phyloP scores from a whole-genome alignment of 306 rosid species.

The Prunus mongolica region DNA sequence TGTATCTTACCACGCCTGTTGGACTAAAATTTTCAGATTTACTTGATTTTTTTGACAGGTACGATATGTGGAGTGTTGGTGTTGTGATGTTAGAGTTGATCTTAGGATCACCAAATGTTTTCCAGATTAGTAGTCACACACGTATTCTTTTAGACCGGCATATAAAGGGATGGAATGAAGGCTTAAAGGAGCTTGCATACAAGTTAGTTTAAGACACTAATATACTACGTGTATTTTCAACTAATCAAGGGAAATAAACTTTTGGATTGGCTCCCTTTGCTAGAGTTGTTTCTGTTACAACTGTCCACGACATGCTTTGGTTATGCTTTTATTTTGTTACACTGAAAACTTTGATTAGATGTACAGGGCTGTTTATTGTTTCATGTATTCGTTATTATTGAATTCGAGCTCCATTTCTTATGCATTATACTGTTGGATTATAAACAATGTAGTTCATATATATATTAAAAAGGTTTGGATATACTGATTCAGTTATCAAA shows the following conservation, averaged over 20 bases:
- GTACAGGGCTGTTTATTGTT: background rate
- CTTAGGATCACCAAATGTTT: conserved; percentile 81
- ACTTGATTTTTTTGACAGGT: conserved; percentile 45
- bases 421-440: background rate
- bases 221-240: background rate
- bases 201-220: conserved; percentile 51
- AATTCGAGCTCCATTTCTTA: background rate
- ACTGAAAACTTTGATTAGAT: background rate
- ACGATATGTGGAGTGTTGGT: conserved; percentile 98
- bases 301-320: background rate
- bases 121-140: conserved; percentile 71
- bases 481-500: background rate
- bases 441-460: background rate
- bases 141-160: conserved; percentile 79
- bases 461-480: too few relatives aligned
- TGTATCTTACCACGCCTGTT: background rate
- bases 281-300: conserved; percentile 1
- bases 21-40: conserved; percentile 9
- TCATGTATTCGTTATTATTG: background rate
- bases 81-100: conserved; percentile 89
- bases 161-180: conserved; percentile 84
- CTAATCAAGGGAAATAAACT: background rate
- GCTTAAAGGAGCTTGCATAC: conserved; percentile 75
- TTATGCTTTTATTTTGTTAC: background rate
- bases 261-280: background rate